A percentile compares a stretch with the other conserved stretches of the same genome.
Conservation (phyloP, 805 yeast species). For the Sugiyamaella lignohabitans region DNA sequence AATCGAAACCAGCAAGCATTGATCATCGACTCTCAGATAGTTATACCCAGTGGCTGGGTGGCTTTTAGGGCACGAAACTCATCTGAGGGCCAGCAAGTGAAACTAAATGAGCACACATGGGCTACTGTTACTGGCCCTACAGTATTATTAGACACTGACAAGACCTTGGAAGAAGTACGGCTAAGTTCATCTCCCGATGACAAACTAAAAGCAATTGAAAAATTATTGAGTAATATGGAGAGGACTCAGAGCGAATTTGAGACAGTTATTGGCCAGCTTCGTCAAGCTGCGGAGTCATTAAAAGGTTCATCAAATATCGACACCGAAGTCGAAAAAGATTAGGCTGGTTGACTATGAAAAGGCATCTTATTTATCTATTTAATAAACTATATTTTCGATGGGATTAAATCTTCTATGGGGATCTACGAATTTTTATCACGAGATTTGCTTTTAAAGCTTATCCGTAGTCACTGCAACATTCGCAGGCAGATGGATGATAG, state of each 20-base stretch:
- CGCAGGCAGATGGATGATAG: neutral
- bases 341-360: too few relatives aligned
- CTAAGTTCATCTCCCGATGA: neutral
- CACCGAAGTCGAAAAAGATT: too few relatives aligned
- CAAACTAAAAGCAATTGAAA: neutral
- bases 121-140: slow-evolving; percentile 4
- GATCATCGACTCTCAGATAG: neutral
- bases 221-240: neutral
- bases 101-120: slow-evolving; percentile 15
- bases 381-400: too few relatives aligned
- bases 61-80: slow-evolving; percentile 10
- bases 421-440: too few relatives aligned
- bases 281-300: neutral
- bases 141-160: neutral
- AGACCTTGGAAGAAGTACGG: neutral
- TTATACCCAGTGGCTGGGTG: slow-evolving; percentile 18
- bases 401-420: too few relatives aligned
- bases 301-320: too few relatives aligned
- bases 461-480: neutral
- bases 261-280: neutral
- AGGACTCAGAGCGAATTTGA: neutral
- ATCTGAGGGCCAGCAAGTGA: slow-evolving; percentile 9
- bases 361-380: too few relatives aligned
- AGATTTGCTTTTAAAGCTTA: too few relatives aligned
- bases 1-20: too few relatives aligned